Conservation (phyloP, 495 filamentous ascomycete species). For the Durotheca rogersii region DNA sequence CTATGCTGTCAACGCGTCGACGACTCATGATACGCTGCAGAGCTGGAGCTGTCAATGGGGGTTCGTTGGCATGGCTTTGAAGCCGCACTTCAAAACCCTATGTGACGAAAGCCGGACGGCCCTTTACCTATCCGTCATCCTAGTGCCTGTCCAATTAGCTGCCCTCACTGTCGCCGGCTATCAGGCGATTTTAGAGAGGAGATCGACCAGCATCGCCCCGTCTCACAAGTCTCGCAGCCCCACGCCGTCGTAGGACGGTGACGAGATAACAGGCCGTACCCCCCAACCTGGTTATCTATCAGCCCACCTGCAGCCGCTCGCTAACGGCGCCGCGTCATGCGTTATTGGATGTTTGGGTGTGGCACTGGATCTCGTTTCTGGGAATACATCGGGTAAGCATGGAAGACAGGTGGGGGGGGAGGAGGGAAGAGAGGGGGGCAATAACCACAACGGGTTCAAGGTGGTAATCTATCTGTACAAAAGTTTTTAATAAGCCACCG, state of each 20-base stretch:
- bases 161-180: conserved; percentile 44
- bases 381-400: conserved; percentile 8
- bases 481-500: conserved; percentile 13
- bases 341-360: conserved; percentile 3
- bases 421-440: background rate
- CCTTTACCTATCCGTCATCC: conserved; percentile 51
- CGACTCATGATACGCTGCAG: conserved; percentile 47
- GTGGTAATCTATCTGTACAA: conserved; percentile 30
- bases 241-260: conserved; percentile 20
- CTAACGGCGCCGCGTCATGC: background rate
- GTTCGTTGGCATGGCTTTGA: conserved; percentile 43
- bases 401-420: conserved; percentile 1
- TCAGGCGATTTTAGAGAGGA: conserved; percentile 42
- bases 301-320: conserved; percentile 10
- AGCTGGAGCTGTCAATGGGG: conserved; percentile 59
- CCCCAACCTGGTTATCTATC: background rate
- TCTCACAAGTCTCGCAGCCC: conserved; percentile 33
- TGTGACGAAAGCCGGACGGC: conserved; percentile 53
- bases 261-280: background rate
- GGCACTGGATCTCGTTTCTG: background rate
- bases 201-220: conserved; percentile 20
- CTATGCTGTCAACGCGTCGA: conserved; percentile 54
- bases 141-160: conserved; percentile 52
- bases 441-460: conserved; percentile 9
- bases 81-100: conserved; percentile 51